Conservation (phyloP, 169 alveolate species). For the Plasmodium chabaudi region DNA sequence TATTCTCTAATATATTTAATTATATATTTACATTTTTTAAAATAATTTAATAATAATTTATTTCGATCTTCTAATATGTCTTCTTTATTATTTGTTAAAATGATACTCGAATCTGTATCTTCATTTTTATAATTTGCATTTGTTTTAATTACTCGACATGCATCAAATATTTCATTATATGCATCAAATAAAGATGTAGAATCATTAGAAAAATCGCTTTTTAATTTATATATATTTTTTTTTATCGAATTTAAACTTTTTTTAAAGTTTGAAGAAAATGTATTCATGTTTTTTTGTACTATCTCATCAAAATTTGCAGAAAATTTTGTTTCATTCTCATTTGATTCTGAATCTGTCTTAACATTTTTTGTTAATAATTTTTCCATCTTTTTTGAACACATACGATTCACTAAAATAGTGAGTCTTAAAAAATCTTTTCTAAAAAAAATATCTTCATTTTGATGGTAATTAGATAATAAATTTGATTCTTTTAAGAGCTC, state of each 20-base stretch:
- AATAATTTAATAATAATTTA: conserved; percentile 15
- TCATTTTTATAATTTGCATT: too few species aligned
- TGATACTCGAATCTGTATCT: too few species aligned
- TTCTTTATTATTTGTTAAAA: not conserved
- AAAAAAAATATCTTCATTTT: conserved; percentile 21
- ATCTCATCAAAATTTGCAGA: not conserved
- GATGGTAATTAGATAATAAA: not conserved
- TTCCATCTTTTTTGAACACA: not conserved
- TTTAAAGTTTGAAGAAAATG: conserved; percentile 40
- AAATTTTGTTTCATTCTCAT: not conserved
- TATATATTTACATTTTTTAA: conserved; percentile 14
- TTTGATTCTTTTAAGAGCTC: conserved; percentile 17
- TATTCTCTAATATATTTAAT: conserved; percentile 40
- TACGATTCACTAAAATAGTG: conserved; percentile 13
- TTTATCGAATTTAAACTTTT: conserved; percentile 8
- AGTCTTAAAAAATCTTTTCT: conserved; percentile 49
- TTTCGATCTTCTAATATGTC: conserved; percentile 3
- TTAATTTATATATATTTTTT: conserved; percentile 3
- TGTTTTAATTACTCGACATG: too few species aligned
- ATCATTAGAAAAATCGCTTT: not conserved
- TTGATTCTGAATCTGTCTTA: too few species aligned
- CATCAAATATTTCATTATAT: not conserved
- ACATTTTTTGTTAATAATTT: too few species aligned
- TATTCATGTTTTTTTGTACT: conserved; percentile 11
- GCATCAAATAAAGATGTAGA: conserved; percentile 1